Evolutionary conservation across 306 rosid genomes (phyloP), one percentile per base, ranked within the genome.

Genomic region (Pterocarpus santalinus): DNA sequence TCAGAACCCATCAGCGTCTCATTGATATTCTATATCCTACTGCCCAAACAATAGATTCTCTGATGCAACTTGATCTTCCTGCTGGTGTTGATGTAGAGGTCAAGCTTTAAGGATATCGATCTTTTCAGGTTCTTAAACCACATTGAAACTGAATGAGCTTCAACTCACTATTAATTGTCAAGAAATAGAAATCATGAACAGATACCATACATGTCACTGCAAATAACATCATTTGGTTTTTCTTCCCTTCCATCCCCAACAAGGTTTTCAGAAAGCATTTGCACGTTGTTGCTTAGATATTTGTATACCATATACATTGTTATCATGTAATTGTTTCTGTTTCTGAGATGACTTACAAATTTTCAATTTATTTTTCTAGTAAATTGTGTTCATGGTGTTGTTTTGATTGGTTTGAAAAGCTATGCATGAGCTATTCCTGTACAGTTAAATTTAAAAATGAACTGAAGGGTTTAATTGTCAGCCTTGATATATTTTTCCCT

Each of bases 1-100:
- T 88, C 75, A 89, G 99, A 79, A 95, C 98, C n/a, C 99, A 95
- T 86, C 99, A 93, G 83, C 96, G 99, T 30, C 90, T 95, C 62
- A 93, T 95, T 36, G 99, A 95, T 87, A 95, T 95, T 73, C 89
- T 91, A 16, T 85, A 90, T 91, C 99, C 99, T 16, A 95, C 99
- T 3, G 97, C 98, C 8, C 99, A 95, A 84, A 95, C 99, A 36
- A 93, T 95, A 34, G 99, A 95, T 87, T 90, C 97, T 47, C 85
- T 95, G 77, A 95, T 95, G 99, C 97, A 85, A 70, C 97, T 95
- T 33, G 98, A 95, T 86, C 90, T 95, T 81, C 99, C 99, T 66
- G 99, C 97, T 72, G 99, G 98, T 76, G 99, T 95, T 36, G 99
- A 95, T 76, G 97, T 95, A 55, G 99, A 95, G 88, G 99, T 95